Evolutionary conservation across 208 protist species (phyloP).

Genomic region (Leishmania braziliensis): DNA sequence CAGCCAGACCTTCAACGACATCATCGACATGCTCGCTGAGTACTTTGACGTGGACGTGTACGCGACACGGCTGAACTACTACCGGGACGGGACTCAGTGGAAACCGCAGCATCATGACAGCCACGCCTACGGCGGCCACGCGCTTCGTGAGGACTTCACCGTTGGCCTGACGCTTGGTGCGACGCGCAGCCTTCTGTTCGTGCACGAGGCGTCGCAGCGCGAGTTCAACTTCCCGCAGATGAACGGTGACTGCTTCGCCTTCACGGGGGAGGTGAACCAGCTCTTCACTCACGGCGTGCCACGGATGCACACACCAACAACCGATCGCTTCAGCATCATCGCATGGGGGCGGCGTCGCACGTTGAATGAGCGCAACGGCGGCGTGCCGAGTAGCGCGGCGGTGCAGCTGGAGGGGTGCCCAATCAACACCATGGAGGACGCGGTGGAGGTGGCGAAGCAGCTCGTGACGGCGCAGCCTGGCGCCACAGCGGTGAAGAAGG

Average conservation of each 20-base stretch:
- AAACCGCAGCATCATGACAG: slow-evolving; percentile 95
- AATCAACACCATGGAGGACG: slow-evolving; percentile 70
- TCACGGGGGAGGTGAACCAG: slow-evolving; percentile 88
- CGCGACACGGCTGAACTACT: slow-evolving; percentile 92
- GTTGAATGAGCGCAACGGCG: slow-evolving; percentile 84
- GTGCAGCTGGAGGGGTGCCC: slow-evolving; percentile 20
- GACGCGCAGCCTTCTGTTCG: slow-evolving; percentile 81
- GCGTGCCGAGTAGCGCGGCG: slow-evolving; percentile 23
- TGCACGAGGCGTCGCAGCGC: slow-evolving; percentile 83
- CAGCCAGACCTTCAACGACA: slow-evolving; percentile 81
- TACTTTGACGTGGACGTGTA: slow-evolving; percentile 93
- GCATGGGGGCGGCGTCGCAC: slow-evolving; percentile 83
- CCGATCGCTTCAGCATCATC: slow-evolving; percentile 91
- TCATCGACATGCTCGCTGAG: slow-evolving; percentile 85
- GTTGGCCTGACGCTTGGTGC: slow-evolving; percentile 90
- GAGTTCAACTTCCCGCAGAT: slow-evolving; percentile 91
- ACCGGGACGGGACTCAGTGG: slow-evolving; percentile 91
- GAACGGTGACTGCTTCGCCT: slow-evolving; percentile 94
- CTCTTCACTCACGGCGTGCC: slow-evolving; percentile 92
- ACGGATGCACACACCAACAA: slow-evolving; percentile 59
- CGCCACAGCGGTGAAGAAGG: neutral
- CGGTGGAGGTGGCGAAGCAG: slow-evolving; percentile 58
- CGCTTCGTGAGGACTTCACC: slow-evolving; percentile 89
- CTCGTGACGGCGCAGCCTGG: slow-evolving; percentile 47
- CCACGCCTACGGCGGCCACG: slow-evolving; percentile 86